phyloP scores from a whole-genome alignment of 192 early-diverging fungal genomes.

The Coemansia sp. region DNA sequence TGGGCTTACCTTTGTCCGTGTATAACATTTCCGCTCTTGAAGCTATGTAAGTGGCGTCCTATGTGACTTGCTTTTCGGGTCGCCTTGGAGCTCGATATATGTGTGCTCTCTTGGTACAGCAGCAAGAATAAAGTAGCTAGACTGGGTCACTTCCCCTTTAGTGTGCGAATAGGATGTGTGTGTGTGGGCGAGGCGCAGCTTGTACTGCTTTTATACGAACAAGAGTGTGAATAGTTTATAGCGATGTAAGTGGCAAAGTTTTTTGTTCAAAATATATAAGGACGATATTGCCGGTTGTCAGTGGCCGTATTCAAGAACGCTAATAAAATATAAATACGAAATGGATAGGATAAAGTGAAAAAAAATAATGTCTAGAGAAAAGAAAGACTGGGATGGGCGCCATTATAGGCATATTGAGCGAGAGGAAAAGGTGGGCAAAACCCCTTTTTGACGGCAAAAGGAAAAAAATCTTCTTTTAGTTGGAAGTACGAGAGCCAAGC shows the following conservation, averaged over 20 bases:
- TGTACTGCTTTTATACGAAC: slow-evolving; percentile 1
- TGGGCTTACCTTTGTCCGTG: slow-evolving; percentile 42
- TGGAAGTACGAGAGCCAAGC: slow-evolving; percentile 4
- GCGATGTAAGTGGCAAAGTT: neutral
- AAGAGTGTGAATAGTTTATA: neutral
- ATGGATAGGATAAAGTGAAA: neutral
- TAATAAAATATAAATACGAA: slow-evolving; percentile 2
- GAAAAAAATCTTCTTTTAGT: slow-evolving; percentile 10
- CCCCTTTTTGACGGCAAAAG: neutral
- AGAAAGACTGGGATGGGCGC: neutral
- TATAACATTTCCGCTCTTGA: slow-evolving; percentile 24
- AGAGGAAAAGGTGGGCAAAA: neutral
- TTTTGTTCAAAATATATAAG: neutral
- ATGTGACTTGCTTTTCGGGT: neutral
- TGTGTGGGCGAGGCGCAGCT: neutral
- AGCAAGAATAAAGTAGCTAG: neutral
- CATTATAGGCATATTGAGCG: neutral
- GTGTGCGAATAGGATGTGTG: neutral
- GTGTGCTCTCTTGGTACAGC: neutral
- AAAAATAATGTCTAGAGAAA: slow-evolving; percentile 13
- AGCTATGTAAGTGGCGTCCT: neutral
- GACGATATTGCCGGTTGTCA: neutral
- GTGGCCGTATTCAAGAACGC: neutral
- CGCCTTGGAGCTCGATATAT: neutral
- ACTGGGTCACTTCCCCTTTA: neutral